Base-by-base conservation (phyloP, 495 filamentous ascomycete genomes). In the Xylaria flabelliformis region DNA sequence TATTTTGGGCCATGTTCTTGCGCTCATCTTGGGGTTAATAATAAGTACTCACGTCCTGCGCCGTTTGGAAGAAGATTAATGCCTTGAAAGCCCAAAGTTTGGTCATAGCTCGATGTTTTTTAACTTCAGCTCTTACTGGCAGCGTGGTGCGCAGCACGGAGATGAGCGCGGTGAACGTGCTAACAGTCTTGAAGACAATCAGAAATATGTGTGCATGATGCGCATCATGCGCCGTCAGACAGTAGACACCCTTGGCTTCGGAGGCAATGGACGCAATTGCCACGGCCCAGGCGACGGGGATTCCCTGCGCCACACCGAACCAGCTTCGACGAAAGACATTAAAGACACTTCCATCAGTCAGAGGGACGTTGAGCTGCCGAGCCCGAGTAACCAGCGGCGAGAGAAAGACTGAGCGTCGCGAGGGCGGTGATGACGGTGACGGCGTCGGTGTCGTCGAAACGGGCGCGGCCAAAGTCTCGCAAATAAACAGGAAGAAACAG, bases 51-150 rank as follows among this genome's bases (percentile, higher is more conserved):
- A 67, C 65, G 29, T 71, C 70, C 41, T 72, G 63, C 2, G 53
- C 7, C 29, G 61, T 42, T 53, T 72, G 51, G 17, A 67, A 26
- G 51, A 62, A 72, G 12, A 67, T 61, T 29, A 67, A 58, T 15
- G 64, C 41, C 53, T 67, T 67, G 63, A 72, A 66, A 1, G 51
- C 70, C 70, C 70, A 72, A 1, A 72, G 64, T 24, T 72, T 72
- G 15, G 51, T 6, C 36, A 72, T 66, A 8, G 70, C 70, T 41
- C 63, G 42, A 21, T 67, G 70, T 29, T 61, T 67, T 32, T 51
- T 59, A 2, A 72, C 48, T 17, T 67, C 70, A 4, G 44, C 17
- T 10, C 32, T 9, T 4, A 72, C 42, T 0, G 61, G 39, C 24
- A 64, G 9, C 21, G 39, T 56, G 3, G 21, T 46, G 44, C 46